Evolutionary conservation across 257 asterid genomes (phyloP).

Genomic region (Capsicum rhomboideum): DNA sequence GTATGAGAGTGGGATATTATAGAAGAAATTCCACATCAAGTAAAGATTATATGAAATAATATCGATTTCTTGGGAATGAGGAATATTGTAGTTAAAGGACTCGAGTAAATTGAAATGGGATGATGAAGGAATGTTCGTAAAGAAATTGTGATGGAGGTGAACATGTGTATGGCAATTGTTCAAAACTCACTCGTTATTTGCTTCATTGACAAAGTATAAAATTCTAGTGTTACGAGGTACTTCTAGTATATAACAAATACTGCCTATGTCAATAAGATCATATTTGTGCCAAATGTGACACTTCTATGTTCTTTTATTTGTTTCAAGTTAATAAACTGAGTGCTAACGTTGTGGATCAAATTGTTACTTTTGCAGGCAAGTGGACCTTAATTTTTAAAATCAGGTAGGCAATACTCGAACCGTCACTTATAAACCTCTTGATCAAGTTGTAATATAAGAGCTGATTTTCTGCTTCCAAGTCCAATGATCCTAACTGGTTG

Average conservation of each 20-base stretch:
- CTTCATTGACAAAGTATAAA: background rate
- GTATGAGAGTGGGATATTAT: background rate
- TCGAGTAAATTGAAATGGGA: background rate
- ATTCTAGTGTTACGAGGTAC: background rate
- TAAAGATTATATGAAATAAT: background rate
- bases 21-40: background rate
- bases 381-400: background rate
- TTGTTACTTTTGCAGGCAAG: background rate
- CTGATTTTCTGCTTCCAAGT: background rate
- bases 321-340: background rate
- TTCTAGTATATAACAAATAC: background rate
- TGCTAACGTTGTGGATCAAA: background rate
- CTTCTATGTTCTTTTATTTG: background rate
- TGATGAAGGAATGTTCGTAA: background rate
- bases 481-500: background rate
- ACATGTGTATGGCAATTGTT: background rate
- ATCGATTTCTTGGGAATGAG: background rate
- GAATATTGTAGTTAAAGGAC: background rate
- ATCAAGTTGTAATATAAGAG: background rate
- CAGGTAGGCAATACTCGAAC: background rate
- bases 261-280: background rate
- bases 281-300: background rate
- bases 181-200: background rate
- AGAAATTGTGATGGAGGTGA: background rate
- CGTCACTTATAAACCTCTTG: background rate